Evolutionary conservation across 495 filamentous ascomycete species (phyloP), one percentile per base, ranked within the genome.

Genomic region (Daldinia caldariorum): DNA sequence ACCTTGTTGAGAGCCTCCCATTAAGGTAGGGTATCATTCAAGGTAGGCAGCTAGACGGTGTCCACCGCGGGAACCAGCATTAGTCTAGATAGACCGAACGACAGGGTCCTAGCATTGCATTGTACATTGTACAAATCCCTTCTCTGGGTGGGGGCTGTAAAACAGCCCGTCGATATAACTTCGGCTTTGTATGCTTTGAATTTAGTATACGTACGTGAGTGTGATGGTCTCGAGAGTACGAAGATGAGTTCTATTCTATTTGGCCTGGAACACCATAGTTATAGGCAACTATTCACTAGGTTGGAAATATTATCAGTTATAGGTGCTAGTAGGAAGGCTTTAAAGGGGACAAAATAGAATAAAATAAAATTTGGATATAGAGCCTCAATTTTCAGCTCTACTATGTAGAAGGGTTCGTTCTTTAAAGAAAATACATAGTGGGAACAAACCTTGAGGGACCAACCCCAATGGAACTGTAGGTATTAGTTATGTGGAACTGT

Each of bases 61-160:
- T 56, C 61, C 61, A 61, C 61, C 43, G 56, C 67, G 67, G 67
- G 67, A 70, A 64, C 67, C 58, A 70, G 57, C 26, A 65, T 68
- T 61, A 34, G 54, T 35, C 5, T 18, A 37, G n/a, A 14, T 0
- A 58, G 8, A 32, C 50, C 55, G 45, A 32, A 12, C 12, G 16
- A 47, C 22, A 69, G 16, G 29, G 18, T 47, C 54, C 61, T 45
- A 26, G 38, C 22, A 50, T 35, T 31, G 29, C 49, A 12, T n/a
- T n/a, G n/a, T n/a, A n/a, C n/a, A n/a, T n/a, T n/a, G n/a, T 14
- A 16, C 18, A n/a, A n/a, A 56, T 31, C 31, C 64, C 49, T 61
- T 61, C 58, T 22, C 38, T 13, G 12, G n/a, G 60, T 54, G 60
- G 54, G 32, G 66, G 53, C 53, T 34, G 51, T 49, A 53, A 43